Evolutionary conservation across 495 filamentous ascomycete species (phyloP).

Genomic region (Penicillium maclennaniae): DNA sequence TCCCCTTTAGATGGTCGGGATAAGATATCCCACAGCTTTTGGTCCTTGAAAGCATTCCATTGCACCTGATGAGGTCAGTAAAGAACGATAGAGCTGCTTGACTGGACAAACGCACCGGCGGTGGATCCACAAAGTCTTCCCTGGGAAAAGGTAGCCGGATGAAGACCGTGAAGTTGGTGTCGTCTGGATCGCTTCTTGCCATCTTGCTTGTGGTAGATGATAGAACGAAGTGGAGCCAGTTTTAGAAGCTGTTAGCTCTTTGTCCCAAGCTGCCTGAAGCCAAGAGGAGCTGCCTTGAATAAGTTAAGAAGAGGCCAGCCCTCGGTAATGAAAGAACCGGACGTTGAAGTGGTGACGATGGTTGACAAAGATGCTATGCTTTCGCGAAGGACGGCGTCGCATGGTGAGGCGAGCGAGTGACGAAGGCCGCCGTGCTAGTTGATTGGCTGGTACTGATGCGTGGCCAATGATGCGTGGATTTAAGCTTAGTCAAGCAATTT

Average conservation of each 20-base stretch:
- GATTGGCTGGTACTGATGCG: no score
- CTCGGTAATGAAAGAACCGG: no score
- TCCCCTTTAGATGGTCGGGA: conserved; percentile 68
- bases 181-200: conserved; percentile 12
- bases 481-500: no score
- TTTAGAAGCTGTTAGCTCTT: neutral
- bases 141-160: conserved; percentile 84
- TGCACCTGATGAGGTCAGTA: conserved; percentile 47
- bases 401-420: no score
- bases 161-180: conserved; percentile 66
- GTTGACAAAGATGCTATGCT: no score
- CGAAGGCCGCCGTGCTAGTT: no score
- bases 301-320: no score
- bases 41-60: conserved; percentile 79
- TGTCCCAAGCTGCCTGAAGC: neutral
- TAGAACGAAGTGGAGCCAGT: conserved; percentile 3
- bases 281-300: neutral
- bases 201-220: conserved; percentile 4
- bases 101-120: conserved; percentile 53
- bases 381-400: no score
- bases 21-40: conserved; percentile 83
- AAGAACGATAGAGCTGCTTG: neutral
- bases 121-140: conserved; percentile 85
- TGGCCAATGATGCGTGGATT: no score
- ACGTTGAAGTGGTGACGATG: no score